These are phyloP conservation scores for Exophiala alcalophila DNA, from an alignment of 2,329 filamentous ascomycete genomes.

Conservation along the genomic window DNA sequence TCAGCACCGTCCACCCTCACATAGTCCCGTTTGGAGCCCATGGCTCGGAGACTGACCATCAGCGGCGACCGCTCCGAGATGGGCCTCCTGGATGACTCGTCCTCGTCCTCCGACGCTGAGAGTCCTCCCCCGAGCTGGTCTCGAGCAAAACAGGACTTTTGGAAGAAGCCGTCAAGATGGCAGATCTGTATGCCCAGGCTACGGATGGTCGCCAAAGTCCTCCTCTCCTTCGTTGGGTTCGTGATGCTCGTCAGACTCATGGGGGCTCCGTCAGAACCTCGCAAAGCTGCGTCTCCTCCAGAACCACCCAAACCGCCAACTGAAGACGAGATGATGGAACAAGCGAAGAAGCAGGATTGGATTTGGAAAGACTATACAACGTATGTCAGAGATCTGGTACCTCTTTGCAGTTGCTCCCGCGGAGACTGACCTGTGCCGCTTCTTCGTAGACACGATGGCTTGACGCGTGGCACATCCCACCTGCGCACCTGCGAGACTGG, in stretches of 20 bases:
- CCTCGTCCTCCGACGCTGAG: conserved; percentile 21
- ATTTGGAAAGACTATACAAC: conserved; percentile 30
- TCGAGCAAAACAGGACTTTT: conserved; percentile 29
- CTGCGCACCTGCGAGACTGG: conserved; percentile 25
- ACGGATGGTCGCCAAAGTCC: conserved; percentile 25
- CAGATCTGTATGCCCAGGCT: conserved; percentile 32
- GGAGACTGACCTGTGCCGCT: neutral
- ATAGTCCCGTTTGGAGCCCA: neutral
- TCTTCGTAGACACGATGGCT: conserved; percentile 26
- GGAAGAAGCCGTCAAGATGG: conserved; percentile 32
- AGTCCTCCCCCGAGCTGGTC: conserved; percentile 30
- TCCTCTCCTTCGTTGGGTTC: conserved; percentile 21
- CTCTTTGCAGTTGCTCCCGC: too few species aligned
- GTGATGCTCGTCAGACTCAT: conserved; percentile 26
- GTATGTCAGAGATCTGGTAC: conserved; percentile 18
- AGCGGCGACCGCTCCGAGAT: conserved; percentile 30
- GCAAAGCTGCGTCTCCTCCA: conserved; percentile 6
- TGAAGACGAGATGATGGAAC: conserved; percentile 26
- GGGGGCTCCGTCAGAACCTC: conserved; percentile 14
- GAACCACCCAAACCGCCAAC: conserved; percentile 15
- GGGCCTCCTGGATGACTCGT: conserved; percentile 27
- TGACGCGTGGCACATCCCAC: conserved; percentile 28
- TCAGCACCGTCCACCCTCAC: neutral
- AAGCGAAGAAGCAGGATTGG: conserved; percentile 28
- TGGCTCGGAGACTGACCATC: conserved; percentile 31